Base-by-base conservation (phyloP, 768 basidiomycete species). In the Boletus huronensis region DNA sequence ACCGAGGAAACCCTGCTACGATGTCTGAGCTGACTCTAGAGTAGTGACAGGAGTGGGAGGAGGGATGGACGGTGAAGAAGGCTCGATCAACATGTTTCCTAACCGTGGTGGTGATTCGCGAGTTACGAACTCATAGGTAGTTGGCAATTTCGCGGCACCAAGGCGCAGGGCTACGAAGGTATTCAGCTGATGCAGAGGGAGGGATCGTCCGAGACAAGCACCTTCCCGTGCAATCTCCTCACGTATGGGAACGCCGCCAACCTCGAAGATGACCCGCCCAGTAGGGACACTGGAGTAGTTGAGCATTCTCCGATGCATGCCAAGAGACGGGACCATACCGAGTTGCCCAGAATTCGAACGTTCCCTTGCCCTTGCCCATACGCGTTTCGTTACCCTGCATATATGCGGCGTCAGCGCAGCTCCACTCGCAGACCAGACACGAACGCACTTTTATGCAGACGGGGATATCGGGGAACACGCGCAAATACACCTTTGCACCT, bases 351-450 rank as follows among this genome's bases (percentile, higher is more conserved):
- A 80, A 98, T 67, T 98, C 97, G 64, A 98, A 98, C 0, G 89
- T 83, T 43, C 97, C 97, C 72, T 99, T 99, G 55, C 97, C 97
- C 74, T 98, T 98, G 48, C 97, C 97, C 97, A 98, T 98, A 79
- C 97, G 89, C 6, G 93, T 95, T 72, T 98, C 95, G 63, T 97
- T 98, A 50, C 97, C 96, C 91, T 93, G 55, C 6, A 32, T 16
- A 25, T 29, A 45, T 45, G 39, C 10, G 34, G 32, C 43, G 21
- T 67, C 19, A 61, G 13, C 13, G 40, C 43, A 6, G 6, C 13
- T 10, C 10, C 2, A 21, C n/a, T 6, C 13, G 21, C 16, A 10
- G 10, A 17, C 5, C 36, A 45, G 43, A 28, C 46, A 17, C 16
- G 35, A 8, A 64, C 77, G 41, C 54, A 91, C 93, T 83, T 99